A percentile compares a stretch with the other conserved stretches of the same genome.
Evolutionary conservation across 176 grass and related monocot genomes (phyloP).

Genomic region (Oryza brachyantha): DNA sequence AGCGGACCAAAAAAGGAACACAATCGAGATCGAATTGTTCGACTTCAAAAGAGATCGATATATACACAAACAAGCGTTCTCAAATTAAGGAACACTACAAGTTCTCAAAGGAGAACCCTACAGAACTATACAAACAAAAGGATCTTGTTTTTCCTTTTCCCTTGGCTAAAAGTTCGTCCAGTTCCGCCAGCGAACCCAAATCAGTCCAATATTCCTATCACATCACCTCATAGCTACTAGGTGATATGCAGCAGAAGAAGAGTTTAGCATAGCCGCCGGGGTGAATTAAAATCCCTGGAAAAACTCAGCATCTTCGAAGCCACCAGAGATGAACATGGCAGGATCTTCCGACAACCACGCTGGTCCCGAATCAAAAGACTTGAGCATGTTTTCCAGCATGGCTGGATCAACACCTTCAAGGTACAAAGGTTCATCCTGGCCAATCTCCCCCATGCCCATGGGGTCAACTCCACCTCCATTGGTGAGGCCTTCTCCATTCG

Average conservation of each 20-base stretch:
- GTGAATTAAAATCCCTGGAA: conserved; percentile 25
- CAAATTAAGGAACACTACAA: neutral
- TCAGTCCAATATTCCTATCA: neutral
- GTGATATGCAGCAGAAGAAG: neutral
- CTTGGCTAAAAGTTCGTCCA: conserved; percentile 13
- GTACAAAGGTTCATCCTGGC: conserved; percentile 6
- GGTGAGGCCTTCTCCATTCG: neutral
- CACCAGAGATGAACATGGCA: neutral
- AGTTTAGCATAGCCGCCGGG: neutral
- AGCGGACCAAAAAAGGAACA: too few species aligned
- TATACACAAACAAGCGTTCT: neutral
- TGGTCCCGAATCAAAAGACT: neutral
- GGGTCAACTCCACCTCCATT: neutral
- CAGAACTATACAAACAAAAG: conserved; percentile 25
- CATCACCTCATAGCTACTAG: neutral
- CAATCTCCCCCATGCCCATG: neutral
- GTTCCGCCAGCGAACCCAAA: conserved; percentile 16
- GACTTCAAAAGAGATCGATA: neutral
- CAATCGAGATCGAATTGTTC: neutral
- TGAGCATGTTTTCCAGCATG: conserved; percentile 34
- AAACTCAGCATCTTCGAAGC: conserved; percentile 21
- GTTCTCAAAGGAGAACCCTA: conserved; percentile 4
- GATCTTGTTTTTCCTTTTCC: neutral
- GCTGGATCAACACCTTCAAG: conserved; percentile 13
- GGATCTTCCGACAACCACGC: conserved; percentile 18